A percentile compares a stretch with the other conserved stretches of the same genome.
These are phyloP conservation scores for Avena sativa DNA, from an alignment of 176 grass and related monocot species.

Conservation along the genomic window DNA sequence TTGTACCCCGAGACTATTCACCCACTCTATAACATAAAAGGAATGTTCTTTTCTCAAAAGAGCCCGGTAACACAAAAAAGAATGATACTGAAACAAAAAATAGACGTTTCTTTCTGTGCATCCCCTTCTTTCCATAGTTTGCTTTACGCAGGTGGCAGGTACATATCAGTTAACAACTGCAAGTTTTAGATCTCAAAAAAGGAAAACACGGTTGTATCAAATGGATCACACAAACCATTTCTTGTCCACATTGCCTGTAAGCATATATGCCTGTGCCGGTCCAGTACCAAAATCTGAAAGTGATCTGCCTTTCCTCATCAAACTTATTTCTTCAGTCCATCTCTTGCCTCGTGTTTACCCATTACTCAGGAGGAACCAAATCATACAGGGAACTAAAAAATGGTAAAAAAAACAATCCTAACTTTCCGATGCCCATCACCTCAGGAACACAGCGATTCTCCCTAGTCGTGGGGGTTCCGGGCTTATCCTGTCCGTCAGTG, in stretches of 20 bases:
- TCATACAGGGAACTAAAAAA: background rate
- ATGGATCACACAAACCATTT: background rate
- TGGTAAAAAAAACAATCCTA: background rate
- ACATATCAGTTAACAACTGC: background rate
- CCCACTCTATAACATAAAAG: background rate
- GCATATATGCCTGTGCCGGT: constrained; percentile 13
- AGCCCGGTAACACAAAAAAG: background rate
- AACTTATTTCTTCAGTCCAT: background rate
- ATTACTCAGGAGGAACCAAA: background rate
- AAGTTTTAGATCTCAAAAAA: background rate
- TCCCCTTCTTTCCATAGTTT: background rate
- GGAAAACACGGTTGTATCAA: background rate
- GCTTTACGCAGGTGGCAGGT: background rate
- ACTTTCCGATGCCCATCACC: background rate
- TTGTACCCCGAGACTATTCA: too few species aligned
- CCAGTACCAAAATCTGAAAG: background rate
- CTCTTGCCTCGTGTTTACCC: background rate
- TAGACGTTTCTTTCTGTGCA: background rate
- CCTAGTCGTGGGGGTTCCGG: too few species aligned
- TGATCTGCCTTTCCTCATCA: background rate
- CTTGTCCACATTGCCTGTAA: background rate
- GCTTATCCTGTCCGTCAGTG: too few species aligned
- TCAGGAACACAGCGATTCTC: too few species aligned
- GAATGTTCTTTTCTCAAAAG: background rate
- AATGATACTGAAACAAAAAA: background rate